Evolutionary conservation across 2,329 filamentous ascomycete genomes (phyloP), one percentile per base, ranked within the genome.

Genomic region (Penicillium sp.): DNA sequence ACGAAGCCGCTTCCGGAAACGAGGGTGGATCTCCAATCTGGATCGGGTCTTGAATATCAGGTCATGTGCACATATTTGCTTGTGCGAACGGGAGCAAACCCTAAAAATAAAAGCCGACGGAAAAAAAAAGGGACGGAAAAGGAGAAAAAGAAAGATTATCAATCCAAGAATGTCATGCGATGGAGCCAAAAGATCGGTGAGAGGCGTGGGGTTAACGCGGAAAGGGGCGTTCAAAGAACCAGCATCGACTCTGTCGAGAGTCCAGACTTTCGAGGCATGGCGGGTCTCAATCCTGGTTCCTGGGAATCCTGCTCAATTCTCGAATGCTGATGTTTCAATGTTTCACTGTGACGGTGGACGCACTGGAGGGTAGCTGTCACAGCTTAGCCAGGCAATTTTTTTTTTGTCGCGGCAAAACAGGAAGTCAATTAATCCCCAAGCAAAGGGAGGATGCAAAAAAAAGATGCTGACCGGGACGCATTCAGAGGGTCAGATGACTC

Each of bases 1-100:
- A 50, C 38, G 31, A 31, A 31, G 31, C 47, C 34, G 47, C 47
- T 37, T 31, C 6, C 31, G 47, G 47, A 37, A 37, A 37, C 47
- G 15, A 31, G 12, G 25, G 49, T 52, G 49, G 49, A 52, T 52
- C 49, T 28, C 7, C 12, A 25, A 53, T 43, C 38, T 53, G 51
- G 39, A 53, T 53, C 51, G 38, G 38, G 51, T 28, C 51, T 34
- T 14, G 50, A 22, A 48, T 48, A 49, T 14, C 14, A 14, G 49
- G 51, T 53, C 51, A 53, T 53, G 51, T 53, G 51, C 51, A 42
- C 51, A 53, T 53, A 43, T 41, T 41, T 53, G 39, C 38, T 31
- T 39, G 39, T 53, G 50, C n/a, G n/a, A 15, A 42, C 6, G 25
- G 17, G 8, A 39, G 41, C 5, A 20, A 51, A 52, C n/a, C 20